phyloP scores from a whole-genome alignment of 495 filamentous ascomycete genomes.

The Ramalina intermedia region DNA sequence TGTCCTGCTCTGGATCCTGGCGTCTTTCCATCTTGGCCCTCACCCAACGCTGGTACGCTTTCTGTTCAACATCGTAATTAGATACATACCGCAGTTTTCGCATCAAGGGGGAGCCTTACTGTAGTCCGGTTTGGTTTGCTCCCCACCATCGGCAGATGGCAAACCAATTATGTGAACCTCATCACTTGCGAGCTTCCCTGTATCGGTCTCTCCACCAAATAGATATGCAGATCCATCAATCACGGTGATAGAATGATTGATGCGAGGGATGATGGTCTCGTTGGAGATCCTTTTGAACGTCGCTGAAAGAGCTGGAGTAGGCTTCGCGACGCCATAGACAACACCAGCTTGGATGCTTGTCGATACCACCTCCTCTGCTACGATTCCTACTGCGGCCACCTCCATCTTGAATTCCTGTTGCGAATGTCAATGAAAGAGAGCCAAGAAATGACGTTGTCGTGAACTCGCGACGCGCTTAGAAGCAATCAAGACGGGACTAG shows the following conservation, averaged over 20 bases:
- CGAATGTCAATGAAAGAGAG: no score
- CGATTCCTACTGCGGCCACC: conserved; percentile 21
- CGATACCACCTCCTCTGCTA: conserved; percentile 29
- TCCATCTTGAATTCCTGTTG: conserved; percentile 7
- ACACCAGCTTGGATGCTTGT: conserved; percentile 27
- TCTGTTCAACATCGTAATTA: not conserved
- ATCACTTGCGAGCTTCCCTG: conserved; percentile 27
- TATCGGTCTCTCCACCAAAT: conserved; percentile 32
- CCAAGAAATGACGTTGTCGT: no score
- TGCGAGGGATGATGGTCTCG: conserved; percentile 27
- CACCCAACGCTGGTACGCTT: conserved; percentile 19
- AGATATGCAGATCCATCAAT: conserved; percentile 34
- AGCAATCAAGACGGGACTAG: no score
- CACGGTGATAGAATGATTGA: conserved; percentile 32
- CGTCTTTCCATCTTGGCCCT: conserved; percentile 14
- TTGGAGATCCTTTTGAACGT: conserved; percentile 25
- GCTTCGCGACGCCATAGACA: conserved; percentile 20
- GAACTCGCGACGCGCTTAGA: no score
- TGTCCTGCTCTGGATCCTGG: conserved; percentile 27
- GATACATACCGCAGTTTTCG: not conserved
- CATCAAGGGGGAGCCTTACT: not conserved
- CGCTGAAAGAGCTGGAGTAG: conserved; percentile 29
- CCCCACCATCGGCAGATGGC: conserved; percentile 14
- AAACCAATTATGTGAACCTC: conserved; percentile 32
- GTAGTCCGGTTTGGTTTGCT: conserved; percentile 22